Conservation (phyloP, 2,329 filamentous ascomycete genomes). For the Arthrinium phaeospermum region DNA sequence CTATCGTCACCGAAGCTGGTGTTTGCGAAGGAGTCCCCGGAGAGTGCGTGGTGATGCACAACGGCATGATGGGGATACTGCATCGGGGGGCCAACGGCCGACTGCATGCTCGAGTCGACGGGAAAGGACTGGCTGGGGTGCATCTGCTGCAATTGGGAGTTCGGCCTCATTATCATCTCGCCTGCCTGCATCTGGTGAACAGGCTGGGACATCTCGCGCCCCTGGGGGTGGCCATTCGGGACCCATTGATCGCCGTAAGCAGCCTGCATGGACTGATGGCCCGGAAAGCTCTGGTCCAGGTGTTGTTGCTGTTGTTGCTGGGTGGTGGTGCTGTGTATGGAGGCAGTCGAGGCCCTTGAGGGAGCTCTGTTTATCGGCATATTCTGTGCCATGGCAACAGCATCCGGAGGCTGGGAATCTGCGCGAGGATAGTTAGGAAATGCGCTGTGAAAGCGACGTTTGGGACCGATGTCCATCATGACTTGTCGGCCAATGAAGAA, state of each 20-base stretch:
- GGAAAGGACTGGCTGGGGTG: slow-evolving; percentile 55
- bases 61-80: slow-evolving; percentile 49
- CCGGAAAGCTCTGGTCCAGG: slow-evolving; percentile 54
- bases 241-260: slow-evolving; percentile 59
- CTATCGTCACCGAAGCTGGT: slow-evolving; percentile 65
- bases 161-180: slow-evolving; percentile 64
- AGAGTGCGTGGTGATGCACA: slow-evolving; percentile 56
- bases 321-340: slow-evolving; percentile 59
- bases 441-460: slow-evolving; percentile 11
- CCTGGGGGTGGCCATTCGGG: slow-evolving; percentile 48
- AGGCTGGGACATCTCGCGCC: slow-evolving; percentile 47
- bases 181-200: slow-evolving; percentile 58
- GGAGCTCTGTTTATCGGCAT: slow-evolving; percentile 56
- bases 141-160: slow-evolving; percentile 63
- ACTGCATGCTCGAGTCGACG: slow-evolving; percentile 54
- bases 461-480: slow-evolving; percentile 15
- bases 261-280: slow-evolving; percentile 28
- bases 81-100: slow-evolving; percentile 51
- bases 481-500: slow-evolving; percentile 9
- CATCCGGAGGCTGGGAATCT: slow-evolving; percentile 39
- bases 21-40: slow-evolving; percentile 59
- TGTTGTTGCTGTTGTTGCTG: slow-evolving; percentile 43
- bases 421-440: slow-evolving; percentile 27
- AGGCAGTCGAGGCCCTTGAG: slow-evolving; percentile 62
- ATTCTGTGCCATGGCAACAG: slow-evolving; percentile 41